phyloP scores from a whole-genome alignment of 2,329 filamentous ascomycete species.

The Huntiella abstrusa region DNA sequence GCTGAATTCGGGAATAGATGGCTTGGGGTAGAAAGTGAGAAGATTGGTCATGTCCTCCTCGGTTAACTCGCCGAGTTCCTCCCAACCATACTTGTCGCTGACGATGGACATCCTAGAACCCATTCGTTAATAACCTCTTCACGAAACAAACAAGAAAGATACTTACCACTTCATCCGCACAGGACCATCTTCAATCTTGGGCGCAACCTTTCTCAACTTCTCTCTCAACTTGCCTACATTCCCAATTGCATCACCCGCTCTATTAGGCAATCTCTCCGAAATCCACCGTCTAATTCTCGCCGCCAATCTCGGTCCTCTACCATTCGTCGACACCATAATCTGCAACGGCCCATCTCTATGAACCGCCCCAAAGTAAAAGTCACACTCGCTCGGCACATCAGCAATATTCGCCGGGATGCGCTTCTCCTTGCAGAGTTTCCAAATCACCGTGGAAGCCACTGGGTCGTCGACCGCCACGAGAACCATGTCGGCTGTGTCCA shows the following conservation, averaged over 20 bases:
- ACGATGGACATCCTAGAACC: slow-evolving; percentile 67
- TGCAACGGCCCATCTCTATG: slow-evolving; percentile 90
- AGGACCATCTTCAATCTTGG: slow-evolving; percentile 51
- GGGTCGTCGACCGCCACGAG: slow-evolving; percentile 87
- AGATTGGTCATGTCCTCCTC: slow-evolving; percentile 71
- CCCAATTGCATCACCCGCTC: slow-evolving; percentile 70
- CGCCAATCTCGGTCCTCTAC: slow-evolving; percentile 80
- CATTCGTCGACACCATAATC: slow-evolving; percentile 98
- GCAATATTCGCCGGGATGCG: slow-evolving; percentile 86
- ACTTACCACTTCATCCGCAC: slow-evolving; percentile 78
- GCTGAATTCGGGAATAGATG: slow-evolving; percentile 36
- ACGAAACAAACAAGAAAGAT: neutral
- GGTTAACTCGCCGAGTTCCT: slow-evolving; percentile 66
- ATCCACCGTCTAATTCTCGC: slow-evolving; percentile 73
- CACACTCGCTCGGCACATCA: slow-evolving; percentile 89
- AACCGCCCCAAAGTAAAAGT: slow-evolving; percentile 96
- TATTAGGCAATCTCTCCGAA: slow-evolving; percentile 52
- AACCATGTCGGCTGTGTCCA: slow-evolving; percentile 71
- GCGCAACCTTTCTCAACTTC: slow-evolving; percentile 61
- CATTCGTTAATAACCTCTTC: slow-evolving; percentile 12
- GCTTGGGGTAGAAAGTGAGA: slow-evolving; percentile 50
- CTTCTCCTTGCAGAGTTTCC: slow-evolving; percentile 76
- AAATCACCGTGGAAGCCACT: slow-evolving; percentile 72
- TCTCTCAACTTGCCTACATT: slow-evolving; percentile 63
- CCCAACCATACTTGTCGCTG: slow-evolving; percentile 69